These are phyloP conservation scores for Anthoceros angustus DNA, from an alignment of 225 moss, liverwort and hornwort species.

Conservation along the genomic window DNA sequence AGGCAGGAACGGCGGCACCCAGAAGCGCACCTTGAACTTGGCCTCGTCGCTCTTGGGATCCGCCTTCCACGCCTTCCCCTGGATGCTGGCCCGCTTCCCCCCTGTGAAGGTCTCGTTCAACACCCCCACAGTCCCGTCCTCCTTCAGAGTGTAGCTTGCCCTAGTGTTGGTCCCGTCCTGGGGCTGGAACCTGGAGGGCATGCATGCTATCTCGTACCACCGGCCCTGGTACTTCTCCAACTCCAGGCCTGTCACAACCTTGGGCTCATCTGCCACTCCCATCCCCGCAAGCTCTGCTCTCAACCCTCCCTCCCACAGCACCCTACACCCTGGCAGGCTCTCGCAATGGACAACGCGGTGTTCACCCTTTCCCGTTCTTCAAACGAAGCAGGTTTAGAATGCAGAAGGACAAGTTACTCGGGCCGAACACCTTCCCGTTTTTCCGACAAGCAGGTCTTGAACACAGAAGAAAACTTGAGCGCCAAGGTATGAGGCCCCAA, in stretches of 20 bases:
- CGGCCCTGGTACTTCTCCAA: constrained; percentile 48
- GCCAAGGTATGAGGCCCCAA: too few relatives aligned
- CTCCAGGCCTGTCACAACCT: constrained; percentile 53
- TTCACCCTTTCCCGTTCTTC: too few relatives aligned
- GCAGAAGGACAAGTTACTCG: too few relatives aligned
- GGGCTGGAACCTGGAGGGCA: constrained; percentile 53
- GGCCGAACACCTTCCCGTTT: too few relatives aligned
- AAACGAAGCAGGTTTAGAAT: too few relatives aligned
- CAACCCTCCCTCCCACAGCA: too few relatives aligned
- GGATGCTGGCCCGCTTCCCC: constrained; percentile 46
- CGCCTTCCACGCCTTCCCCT: constrained; percentile 52
- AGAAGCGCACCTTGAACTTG: constrained; percentile 56
- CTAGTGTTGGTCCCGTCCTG: constrained; percentile 42
- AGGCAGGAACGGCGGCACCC: constrained; percentile 65
- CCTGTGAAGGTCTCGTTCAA: constrained; percentile 58
- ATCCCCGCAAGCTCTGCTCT: constrained; percentile 8
- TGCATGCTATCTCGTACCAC: constrained; percentile 71
- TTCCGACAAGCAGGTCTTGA: too few relatives aligned
- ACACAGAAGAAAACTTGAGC: too few relatives aligned
- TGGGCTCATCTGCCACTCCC: constrained; percentile 29
- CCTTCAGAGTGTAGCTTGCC: constrained; percentile 52
- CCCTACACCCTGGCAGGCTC: too few relatives aligned
- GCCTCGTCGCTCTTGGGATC: constrained; percentile 42
- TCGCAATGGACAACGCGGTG: too few relatives aligned
- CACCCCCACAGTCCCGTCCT: constrained; percentile 45